Evolutionary conservation across 83 land plant species (phyloP), one percentile per base, ranked within the genome.

Genomic region (Picea abies): DNA sequence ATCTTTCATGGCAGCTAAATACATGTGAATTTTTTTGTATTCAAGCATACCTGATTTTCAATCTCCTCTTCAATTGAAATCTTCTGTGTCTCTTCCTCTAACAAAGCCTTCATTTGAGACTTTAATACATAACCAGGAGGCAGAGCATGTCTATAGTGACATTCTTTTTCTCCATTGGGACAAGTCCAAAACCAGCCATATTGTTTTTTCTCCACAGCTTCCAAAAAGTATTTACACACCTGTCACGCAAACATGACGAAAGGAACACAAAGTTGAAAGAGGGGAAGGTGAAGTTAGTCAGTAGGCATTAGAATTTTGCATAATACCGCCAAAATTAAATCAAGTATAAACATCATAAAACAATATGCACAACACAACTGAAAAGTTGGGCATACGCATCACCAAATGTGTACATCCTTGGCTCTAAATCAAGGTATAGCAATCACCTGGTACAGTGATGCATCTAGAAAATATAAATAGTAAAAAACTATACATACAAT

Each of bases 151-250:
- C 99, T 86, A 77, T 98, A 98, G 80, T 94, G 97, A 80, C 99
- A 98, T 1, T 98, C 99, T 84, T 94, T 96, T 12, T 97, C 97
- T 82, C 99, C 98, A 92, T 94, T 98, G 62, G 99, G 99, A 80
- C 99, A 98, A 76, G 85, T 90, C 99, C 99, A 98, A 81, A 98
- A 98, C 99, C 99, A 98, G 25, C 99, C 99, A 91, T 98, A 98
- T 69, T 98, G 99, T 83, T 96, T 98, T 91, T 93, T 98, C 86
- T 98, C 99, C 76, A 98, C 99, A 77, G 99, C 99, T 47, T 98
- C 99, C 87, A 98, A 80, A 79, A 98, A 98, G 85, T 90, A 83
- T 81, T 98, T 98, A 82, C 99, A 98, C 39, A 98, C 99, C 99
- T 98, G 91, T 47, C 73, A 61, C 35, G 39, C 19, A 69, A 41